Evolutionary conservation across 2,329 filamentous ascomycete genomes (phyloP), one percentile per base, ranked within the genome.

Genomic region (Trichocomaceae sp.): DNA sequence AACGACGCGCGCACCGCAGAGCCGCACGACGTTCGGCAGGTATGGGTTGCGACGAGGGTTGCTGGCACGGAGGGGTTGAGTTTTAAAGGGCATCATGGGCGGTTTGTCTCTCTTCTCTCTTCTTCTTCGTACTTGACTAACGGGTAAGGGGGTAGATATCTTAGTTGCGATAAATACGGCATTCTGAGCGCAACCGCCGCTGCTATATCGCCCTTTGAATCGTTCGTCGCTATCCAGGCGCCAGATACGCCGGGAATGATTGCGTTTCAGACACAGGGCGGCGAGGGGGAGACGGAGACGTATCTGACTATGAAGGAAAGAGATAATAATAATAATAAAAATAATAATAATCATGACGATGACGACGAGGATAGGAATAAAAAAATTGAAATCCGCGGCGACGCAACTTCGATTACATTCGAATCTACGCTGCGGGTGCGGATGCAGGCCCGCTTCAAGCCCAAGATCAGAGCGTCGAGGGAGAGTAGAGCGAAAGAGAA

Each of bases 371-470:
- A 33, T 29, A 60, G 62, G 75, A 9, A 74, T 73, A 33, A 67
- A 66, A 1, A 74, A 37, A 79, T 83, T 0, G 86, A 91, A 61
- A 77, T 95, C 12, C 83, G 89, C 31, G 90, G 89, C 48, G 90
- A 96, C 69, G 86, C 83, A 7, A 82, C 85, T 13, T 73, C 75
- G 8, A 82, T 84, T 50, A 80, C 77, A 4, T 88, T 87, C 65
- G 81, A 81, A 62, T 90, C 88, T 9, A 86, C 84, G 6, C 69
- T 95, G 57, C 81, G 89, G 49, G 82, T 97, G 63, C 86, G 91
- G 52, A 96, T 97, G 91, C 92, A 97, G 75, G 90, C 92, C 20
- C 80, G 88, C 50, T 97, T 95, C 76, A 96, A 96, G 77, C 91
- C 92, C 8, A 81, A 82, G 59, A 72, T 93, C 46, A 88, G 86